Base-by-base conservation (phyloP, 2,329 filamentous ascomycete genomes). In the Sphaerostilbella broomeana region DNA sequence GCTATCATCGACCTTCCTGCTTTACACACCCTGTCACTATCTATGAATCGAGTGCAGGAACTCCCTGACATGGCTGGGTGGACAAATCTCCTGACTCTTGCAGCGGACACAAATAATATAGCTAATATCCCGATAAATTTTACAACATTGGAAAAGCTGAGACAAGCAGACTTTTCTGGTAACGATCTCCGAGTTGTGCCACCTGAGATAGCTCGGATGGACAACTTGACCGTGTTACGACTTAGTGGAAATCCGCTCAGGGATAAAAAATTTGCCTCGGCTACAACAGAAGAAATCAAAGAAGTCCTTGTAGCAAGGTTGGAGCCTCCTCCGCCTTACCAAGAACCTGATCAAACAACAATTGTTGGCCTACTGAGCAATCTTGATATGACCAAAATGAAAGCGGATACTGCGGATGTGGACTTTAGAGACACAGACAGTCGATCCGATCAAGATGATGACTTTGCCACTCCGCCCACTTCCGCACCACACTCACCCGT, bases 241-340 rank as follows among this genome's bases (percentile, higher is more conserved):
- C 69, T 98, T 21, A 81, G 80, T 29, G 88, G 87, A n/a, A 98
- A 98, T 53, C 92, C 92, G 1, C 67, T 98, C 11, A 75, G 85
- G 11, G 88, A 95, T 57, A 88, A 84, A 57, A 95, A 88, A 57
- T 87, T 92, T 50, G 69, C 89, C 11, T 83, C 77, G 1, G 85
- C 94, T 64, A 74, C 75, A 16, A 88, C 85, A 0, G 84, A 87
- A 11, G 84, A 92, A 38, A 67, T 97, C 46, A 95, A 94, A 61
- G 74, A 76, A 28, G 77, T 81, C 29, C 64, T 95, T 29, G 73
- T 75, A 15, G 72, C 72, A 24, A 76, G 86, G 18, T 64, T 89
- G 45, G 75, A 79, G 56, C 76, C 84, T 15, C 56, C 73, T 43
- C 62, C 65, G 2, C 58, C 64, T 0, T 65, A 65, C 29, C 52